Evolutionary conservation across 441 rosid genomes (phyloP).

Genomic region (Erodium trifolium): DNA sequence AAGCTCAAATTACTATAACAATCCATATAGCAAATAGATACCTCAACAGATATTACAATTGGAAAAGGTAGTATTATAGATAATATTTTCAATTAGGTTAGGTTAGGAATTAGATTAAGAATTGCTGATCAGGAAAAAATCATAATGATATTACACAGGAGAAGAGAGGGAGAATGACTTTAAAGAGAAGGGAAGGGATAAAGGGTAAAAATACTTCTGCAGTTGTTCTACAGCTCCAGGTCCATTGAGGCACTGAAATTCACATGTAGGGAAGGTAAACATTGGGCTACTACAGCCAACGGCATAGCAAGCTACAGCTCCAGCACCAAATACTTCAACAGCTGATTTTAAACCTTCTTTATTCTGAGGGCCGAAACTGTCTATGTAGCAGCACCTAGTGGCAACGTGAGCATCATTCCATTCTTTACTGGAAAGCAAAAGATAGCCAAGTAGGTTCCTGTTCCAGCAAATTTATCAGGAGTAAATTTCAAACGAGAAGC

Average conservation of each 20-base stretch:
- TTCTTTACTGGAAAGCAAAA: conserved; percentile 17
- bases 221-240: conserved; percentile 13
- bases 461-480: conserved; percentile 27
- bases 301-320: conserved; percentile 13
- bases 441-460: conserved; percentile 87
- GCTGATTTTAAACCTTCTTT: conserved; percentile 12
- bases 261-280: conserved; percentile 11
- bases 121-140: neutral
- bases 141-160: neutral
- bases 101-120: too few species aligned
- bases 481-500: conserved; percentile 6
- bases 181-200: conserved; percentile 3
- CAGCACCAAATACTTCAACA: conserved; percentile 10
- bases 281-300: conserved; percentile 7
- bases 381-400: conserved; percentile 11
- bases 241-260: conserved; percentile 9
- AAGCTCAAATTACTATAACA: conserved; percentile 13
- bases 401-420: conserved; percentile 12
- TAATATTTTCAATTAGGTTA: too few species aligned
- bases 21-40: neutral
- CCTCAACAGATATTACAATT: neutral
- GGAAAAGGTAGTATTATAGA: neutral
- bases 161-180: neutral
- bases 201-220: conserved; percentile 6
- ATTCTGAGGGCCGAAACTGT: neutral